These are phyloP conservation scores for Ajuga chamaepitys DNA, from an alignment of 257 asterid genomes.

Conservation along the genomic window DNA sequence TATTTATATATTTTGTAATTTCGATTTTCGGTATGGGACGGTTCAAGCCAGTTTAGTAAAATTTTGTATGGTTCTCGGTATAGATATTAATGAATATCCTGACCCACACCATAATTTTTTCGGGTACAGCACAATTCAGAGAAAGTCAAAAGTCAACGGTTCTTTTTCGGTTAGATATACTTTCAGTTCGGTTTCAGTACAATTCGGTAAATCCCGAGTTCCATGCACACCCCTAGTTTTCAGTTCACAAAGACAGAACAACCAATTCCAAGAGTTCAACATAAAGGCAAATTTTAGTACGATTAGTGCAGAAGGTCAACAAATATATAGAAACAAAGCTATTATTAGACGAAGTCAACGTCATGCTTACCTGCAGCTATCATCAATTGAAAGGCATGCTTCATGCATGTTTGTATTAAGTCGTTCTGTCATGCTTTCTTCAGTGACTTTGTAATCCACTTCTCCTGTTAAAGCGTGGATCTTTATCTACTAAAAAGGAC, in stretches of 20 bases:
- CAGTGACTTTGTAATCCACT: constrained; percentile 54
- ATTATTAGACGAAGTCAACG: background rate
- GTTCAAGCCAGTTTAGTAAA: no score
- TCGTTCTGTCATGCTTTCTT: constrained; percentile 70
- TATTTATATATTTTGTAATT: no score
- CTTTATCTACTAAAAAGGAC: background rate
- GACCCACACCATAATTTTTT: no score
- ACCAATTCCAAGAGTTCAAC: background rate
- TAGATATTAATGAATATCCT: no score
- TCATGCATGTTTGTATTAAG: constrained; percentile 67
- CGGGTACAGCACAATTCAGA: no score
- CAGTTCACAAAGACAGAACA: no score
- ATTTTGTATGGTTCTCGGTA: no score
- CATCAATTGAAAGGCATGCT: constrained; percentile 60
- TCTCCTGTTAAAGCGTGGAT: constrained; percentile 32
- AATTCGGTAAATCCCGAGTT: no score
- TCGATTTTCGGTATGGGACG: no score
- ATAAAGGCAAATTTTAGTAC: background rate
- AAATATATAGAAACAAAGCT: background rate
- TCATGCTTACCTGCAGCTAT: constrained; percentile 51
- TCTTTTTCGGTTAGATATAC: no score
- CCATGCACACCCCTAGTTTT: no score
- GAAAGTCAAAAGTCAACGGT: no score
- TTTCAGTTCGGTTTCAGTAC: background rate
- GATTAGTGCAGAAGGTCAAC: background rate